Evolutionary conservation across 75 land plant species (phyloP), one percentile per base, ranked within the genome.

Genomic region (Ceratopteris richardii): DNA sequence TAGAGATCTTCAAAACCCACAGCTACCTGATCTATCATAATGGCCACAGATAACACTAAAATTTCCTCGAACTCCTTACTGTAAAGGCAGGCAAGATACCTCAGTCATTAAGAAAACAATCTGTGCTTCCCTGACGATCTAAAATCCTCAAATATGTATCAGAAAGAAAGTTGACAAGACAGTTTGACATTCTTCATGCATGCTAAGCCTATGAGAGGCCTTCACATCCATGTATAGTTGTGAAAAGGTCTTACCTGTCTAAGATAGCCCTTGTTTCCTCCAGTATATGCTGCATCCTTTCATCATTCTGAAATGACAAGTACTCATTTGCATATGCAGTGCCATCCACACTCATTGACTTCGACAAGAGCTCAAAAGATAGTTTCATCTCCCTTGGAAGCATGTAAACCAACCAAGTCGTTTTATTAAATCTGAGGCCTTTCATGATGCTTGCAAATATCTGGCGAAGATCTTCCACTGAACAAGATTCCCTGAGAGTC

Each of bases 21-120:
- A 57, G 84, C 53, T 62, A 90, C 56, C 24, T 44, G 69, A 22
- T 80, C 73, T 53, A 87, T 63, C 51, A 83, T 69, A 29, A 72
- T 67, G 46, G 61, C 78, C 61, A 84, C 26, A 23, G 82, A 74
- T 39, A 63, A 47, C n/a, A 77, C 82, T 23, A 82, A 47, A 27
- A 86, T 67, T 23, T 72, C 72, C 20, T 58, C 55, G 62, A 90
- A 95, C 54, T 95, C 96, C 9, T 65, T 67, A 63, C 99, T 95
- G 83, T 57, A 73, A 43, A 29, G 22, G 21, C 29, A 11, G 21
- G 4, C 14, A 14, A 14, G 12, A 46, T 46, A 2, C 14, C 3
- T 46, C 17, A 46, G 21, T 20, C 21, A 17, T 2, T 17, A 40
- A 9, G 42, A 40, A 9, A 9, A 14, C 14, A 14, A 40, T 9